Conservation (phyloP, 2,329 filamentous ascomycete genomes). For the Ascochyta clinopodiicola region DNA sequence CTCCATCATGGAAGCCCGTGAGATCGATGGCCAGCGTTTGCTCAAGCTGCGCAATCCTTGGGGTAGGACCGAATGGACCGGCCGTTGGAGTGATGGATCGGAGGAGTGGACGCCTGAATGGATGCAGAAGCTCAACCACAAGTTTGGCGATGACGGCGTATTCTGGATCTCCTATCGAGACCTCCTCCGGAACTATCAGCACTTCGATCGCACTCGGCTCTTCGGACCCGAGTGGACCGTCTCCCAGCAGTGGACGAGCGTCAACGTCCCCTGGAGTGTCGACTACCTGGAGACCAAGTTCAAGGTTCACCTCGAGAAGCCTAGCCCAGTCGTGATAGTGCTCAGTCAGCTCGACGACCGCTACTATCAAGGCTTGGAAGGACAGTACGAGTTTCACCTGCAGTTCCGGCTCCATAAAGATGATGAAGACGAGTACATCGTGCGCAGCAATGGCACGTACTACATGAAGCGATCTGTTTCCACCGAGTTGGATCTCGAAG, state of each 20-base stretch:
- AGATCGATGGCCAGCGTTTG: slow-evolving; percentile 64
- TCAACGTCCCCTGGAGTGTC: slow-evolving; percentile 66
- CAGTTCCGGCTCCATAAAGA: slow-evolving; percentile 67
- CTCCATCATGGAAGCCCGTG: slow-evolving; percentile 65
- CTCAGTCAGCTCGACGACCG: slow-evolving; percentile 66
- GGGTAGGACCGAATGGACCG: slow-evolving; percentile 82
- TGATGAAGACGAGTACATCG: slow-evolving; percentile 66
- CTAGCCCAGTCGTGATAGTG: slow-evolving; percentile 63
- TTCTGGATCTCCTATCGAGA: slow-evolving; percentile 69
- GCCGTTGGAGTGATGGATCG: slow-evolving; percentile 81
- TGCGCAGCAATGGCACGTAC: slow-evolving; percentile 62
- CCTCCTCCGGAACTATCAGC: slow-evolving; percentile 63
- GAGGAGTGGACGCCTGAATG: slow-evolving; percentile 85
- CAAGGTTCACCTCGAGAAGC: slow-evolving; percentile 59
- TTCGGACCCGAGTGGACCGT: slow-evolving; percentile 67
- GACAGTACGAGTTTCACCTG: slow-evolving; percentile 63
- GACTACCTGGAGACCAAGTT: slow-evolving; percentile 68
- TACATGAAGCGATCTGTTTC: slow-evolving; percentile 77
- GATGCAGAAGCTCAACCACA: slow-evolving; percentile 74
- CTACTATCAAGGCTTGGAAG: slow-evolving; percentile 65
- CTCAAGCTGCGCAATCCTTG: slow-evolving; percentile 71
- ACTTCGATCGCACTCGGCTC: slow-evolving; percentile 66
- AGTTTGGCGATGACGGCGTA: slow-evolving; percentile 76
- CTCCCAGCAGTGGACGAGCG: slow-evolving; percentile 66
- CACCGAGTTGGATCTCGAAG: slow-evolving; percentile 75